phyloP scores from a whole-genome alignment of 441 rosid species.

The Jatropha multifida region DNA sequence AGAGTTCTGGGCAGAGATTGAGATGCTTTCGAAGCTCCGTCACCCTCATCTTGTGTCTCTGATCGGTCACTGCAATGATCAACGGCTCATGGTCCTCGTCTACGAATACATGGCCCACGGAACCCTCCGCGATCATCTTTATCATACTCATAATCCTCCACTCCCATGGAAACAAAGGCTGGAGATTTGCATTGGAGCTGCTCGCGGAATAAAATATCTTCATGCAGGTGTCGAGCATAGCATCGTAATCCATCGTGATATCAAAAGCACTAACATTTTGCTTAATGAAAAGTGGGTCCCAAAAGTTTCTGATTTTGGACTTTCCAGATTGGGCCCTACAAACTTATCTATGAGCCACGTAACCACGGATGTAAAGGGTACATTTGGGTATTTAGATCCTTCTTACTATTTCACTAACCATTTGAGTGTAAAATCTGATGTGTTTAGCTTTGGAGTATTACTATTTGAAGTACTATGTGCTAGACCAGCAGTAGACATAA shows the following conservation, averaged over 20 bases:
- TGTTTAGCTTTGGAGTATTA: conserved; percentile 18
- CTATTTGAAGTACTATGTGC: conserved; percentile 22
- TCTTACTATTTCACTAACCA: conserved; percentile 19
- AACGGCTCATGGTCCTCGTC: conserved; percentile 10
- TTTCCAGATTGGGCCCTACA: conserved; percentile 21
- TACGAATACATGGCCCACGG: conserved; percentile 22
- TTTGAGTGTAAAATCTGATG: conserved; percentile 18
- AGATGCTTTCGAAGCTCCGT: conserved; percentile 14
- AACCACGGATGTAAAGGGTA: conserved; percentile 17
- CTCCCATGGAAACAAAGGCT: conserved; percentile 19
- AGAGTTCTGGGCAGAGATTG: conserved; percentile 20
- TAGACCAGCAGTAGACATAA: conserved; percentile 8
- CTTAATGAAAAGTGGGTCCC: conserved; percentile 23
- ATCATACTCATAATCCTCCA: conserved; percentile 16
- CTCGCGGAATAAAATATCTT: conserved; percentile 17
- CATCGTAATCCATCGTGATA: conserved; percentile 18
- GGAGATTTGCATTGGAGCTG: conserved; percentile 21
- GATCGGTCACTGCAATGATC: conserved; percentile 12
- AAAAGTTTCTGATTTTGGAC: conserved; percentile 24
- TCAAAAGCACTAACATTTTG: conserved; percentile 20
- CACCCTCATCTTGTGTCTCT: conserved; percentile 11
- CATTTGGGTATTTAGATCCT: conserved; percentile 22
- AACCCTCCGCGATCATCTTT: conserved; percentile 16
- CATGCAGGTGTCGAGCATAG: conserved; percentile 10
- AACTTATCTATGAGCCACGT: conserved; percentile 13